Evolutionary conservation across 164 flowering plant species (phyloP).

Genomic region (Chloranthus sessilifolius): DNA sequence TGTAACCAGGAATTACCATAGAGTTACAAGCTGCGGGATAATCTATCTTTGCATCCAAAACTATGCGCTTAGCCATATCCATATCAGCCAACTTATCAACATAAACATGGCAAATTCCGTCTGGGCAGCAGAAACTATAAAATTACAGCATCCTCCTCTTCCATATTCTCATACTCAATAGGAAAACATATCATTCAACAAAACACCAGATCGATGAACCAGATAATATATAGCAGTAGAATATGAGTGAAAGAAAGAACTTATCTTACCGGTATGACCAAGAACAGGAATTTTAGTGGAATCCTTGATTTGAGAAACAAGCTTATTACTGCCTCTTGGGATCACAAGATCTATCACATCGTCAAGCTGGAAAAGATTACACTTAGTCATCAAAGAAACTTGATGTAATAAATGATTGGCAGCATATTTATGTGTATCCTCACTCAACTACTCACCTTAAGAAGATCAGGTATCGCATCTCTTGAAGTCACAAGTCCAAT

Average conservation of each 20-base stretch:
- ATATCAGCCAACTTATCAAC: conserved; percentile 80
- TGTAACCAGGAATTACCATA: conserved; percentile 42
- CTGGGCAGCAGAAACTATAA: conserved; percentile 38
- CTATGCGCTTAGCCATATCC: conserved; percentile 72
- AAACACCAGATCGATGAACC: too few relatives aligned
- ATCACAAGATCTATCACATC: conserved; percentile 99
- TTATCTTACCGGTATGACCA: conserved; percentile 88
- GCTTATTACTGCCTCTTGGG: conserved; percentile 98
- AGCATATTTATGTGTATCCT: background rate
- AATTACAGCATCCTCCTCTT: conserved; percentile 9
- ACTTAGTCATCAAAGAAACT: background rate
- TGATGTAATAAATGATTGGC: conserved; percentile 3
- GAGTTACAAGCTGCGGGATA: conserved; percentile 99
- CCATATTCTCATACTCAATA: conserved; percentile 1
- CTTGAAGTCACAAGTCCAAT: conserved; percentile 96
- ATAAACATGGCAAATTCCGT: conserved; percentile 98
- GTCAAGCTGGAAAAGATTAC: conserved; percentile 64
- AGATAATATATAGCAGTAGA: background rate
- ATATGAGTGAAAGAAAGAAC: too few relatives aligned
- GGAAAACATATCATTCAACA: background rate
- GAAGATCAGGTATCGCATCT: conserved; percentile 93
- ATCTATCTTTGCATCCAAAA: conserved; percentile 89
- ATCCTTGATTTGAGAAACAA: conserved; percentile 85
- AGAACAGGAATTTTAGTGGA: conserved; percentile 97
- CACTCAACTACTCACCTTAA: conserved; percentile 48